Evolutionary conservation across 371 early-diverging fungal species (phyloP).

Genomic region (Rhizopus sp.): DNA sequence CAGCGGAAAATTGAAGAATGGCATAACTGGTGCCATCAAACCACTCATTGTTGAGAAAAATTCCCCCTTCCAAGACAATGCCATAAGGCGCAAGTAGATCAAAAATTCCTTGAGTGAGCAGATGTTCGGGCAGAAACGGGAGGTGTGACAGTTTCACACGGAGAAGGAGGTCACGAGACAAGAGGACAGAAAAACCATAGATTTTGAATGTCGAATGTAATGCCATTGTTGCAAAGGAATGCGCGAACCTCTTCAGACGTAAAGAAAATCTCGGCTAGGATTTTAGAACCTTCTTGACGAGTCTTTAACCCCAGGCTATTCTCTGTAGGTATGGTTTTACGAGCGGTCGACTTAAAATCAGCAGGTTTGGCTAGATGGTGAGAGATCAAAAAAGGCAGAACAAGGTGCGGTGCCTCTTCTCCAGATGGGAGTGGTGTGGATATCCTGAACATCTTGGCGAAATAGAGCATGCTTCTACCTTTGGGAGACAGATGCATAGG

Average conservation of each 20-base stretch:
- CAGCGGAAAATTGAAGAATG: background rate
- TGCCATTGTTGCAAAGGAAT: background rate
- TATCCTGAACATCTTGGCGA: too few relatives aligned
- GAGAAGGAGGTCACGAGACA: background rate
- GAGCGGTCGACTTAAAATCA: background rate
- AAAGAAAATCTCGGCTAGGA: conserved; percentile 6
- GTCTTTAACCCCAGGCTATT: background rate
- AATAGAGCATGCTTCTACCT: too few relatives aligned
- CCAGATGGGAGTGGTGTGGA: conserved; percentile 1
- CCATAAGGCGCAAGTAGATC: conserved; percentile 7
- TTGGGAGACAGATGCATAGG: too few relatives aligned
- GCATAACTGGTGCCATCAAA: conserved; percentile 8
- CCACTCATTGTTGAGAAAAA: conserved; percentile 7
- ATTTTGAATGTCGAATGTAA: background rate
- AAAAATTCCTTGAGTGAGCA: background rate
- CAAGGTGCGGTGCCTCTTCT: background rate
- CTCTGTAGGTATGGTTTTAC: background rate
- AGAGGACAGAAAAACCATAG: background rate
- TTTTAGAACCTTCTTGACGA: background rate
- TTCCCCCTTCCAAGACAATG: conserved; percentile 3
- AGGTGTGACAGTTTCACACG: background rate
- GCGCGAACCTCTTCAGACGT: background rate
- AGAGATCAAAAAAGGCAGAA: background rate
- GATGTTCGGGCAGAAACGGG: conserved; percentile 1
- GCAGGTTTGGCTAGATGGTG: background rate